Conservation (phyloP, 345 rosid species). For the Tarenaya hassleriana region DNA sequence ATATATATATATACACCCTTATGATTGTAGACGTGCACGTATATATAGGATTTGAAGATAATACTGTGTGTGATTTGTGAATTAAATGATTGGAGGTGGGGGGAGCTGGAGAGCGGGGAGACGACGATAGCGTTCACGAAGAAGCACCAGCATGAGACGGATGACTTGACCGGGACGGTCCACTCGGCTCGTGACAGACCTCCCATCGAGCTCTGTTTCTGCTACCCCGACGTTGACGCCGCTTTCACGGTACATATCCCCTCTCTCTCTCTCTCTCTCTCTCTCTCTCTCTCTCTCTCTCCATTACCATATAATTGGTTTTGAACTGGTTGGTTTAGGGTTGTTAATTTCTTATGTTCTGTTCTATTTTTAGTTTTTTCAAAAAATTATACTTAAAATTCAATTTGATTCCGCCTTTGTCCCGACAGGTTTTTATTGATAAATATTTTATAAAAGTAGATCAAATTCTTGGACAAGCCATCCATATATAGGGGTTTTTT, state of each 20-base stretch:
- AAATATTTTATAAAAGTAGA: no score
- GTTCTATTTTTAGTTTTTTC: no score
- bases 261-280: not conserved
- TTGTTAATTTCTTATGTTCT: no score
- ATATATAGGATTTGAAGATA: no score
- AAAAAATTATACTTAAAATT: no score
- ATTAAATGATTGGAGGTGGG: constrained; percentile 42
- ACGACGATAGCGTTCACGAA: constrained; percentile 84
- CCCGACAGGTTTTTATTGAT: no score
- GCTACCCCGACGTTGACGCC: constrained; percentile 63
- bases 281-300: not conserved
- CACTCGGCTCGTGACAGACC: constrained; percentile 29
- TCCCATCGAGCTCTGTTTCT: constrained; percentile 75
- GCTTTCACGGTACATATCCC: constrained; percentile 57
- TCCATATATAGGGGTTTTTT: no score
- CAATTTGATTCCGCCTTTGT: no score
- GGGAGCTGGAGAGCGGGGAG: constrained; percentile 79
- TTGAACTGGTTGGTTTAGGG: not conserved
- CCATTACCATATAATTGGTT: not conserved
- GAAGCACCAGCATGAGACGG: constrained; percentile 74
- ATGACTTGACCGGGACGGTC: constrained; percentile 59
- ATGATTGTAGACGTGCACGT: no score
- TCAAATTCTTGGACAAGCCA: no score
- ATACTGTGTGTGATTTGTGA: not conserved
- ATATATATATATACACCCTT: not conserved